phyloP scores from a whole-genome alignment of 176 grass and related monocot species.

The Eleusine coracana region DNA sequence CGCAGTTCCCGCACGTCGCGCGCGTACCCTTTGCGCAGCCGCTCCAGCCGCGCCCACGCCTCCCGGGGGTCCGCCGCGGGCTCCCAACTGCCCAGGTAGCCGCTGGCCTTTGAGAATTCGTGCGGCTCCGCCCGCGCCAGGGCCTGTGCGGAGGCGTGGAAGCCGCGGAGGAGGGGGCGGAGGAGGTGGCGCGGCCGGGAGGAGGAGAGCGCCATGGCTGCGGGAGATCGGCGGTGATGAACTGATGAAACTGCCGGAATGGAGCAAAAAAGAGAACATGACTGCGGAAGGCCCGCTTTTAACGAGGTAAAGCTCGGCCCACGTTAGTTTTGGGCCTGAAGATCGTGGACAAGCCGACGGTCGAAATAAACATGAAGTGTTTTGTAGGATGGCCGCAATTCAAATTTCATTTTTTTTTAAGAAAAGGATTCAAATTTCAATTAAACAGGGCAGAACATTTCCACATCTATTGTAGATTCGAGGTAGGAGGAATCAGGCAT shows the following conservation, averaged over 20 bases:
- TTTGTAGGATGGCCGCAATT: too few species aligned
- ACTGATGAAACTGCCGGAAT: neutral
- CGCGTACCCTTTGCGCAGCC: constrained; percentile 69
- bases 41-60: constrained; percentile 61
- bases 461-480: too few species aligned
- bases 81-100: constrained; percentile 74
- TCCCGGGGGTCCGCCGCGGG: constrained; percentile 53
- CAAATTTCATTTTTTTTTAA: too few species aligned
- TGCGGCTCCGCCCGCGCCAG: constrained; percentile 45
- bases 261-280: neutral
- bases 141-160: constrained; percentile 37
- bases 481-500: too few species aligned
- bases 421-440: too few species aligned
- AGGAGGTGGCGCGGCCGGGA: constrained; percentile 31
- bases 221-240: constrained; percentile 31
- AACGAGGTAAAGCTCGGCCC: constrained; percentile 26
- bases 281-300: neutral
- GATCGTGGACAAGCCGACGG: neutral
- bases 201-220: constrained; percentile 44
- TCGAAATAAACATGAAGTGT: too few species aligned
- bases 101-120: constrained; percentile 58
- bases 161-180: constrained; percentile 35
- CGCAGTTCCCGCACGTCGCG: constrained; percentile 69
- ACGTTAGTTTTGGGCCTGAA: neutral
- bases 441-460: too few species aligned